Evolutionary conservation across 2,329 filamentous ascomycete genomes (phyloP).

Genomic region (Westerdykella sp.): DNA sequence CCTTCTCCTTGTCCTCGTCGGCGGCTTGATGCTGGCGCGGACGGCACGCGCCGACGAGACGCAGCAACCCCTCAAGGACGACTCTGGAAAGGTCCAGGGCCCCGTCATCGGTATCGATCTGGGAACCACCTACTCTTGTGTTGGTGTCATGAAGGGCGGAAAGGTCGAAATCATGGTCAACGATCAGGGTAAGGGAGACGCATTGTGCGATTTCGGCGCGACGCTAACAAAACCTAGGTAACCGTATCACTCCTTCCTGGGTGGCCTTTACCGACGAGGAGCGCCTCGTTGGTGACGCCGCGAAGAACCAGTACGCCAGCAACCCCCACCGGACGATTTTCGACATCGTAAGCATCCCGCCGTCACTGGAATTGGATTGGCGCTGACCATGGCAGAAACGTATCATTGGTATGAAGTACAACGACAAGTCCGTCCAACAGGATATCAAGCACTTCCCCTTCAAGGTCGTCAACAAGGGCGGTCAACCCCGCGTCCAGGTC

Average conservation of each 20-base stretch:
- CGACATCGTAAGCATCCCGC: constrained; percentile 31
- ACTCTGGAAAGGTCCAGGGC: constrained; percentile 47
- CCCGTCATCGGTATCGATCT: constrained; percentile 35
- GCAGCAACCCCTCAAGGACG: constrained; percentile 59
- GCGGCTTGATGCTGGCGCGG: constrained; percentile 78
- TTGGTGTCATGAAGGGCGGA: constrained; percentile 39
- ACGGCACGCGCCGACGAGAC: constrained; percentile 66
- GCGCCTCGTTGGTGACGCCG: constrained; percentile 89
- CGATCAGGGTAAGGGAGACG: constrained; percentile 34
- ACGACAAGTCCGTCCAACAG: constrained; percentile 66
- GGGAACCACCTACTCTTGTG: constrained; percentile 35
- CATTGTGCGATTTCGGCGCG: neutral
- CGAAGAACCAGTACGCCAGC: constrained; percentile 43
- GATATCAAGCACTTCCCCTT: constrained; percentile 99
- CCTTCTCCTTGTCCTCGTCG: constrained; percentile 78
- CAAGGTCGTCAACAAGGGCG: constrained; percentile 83
- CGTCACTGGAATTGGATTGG: constrained; percentile 1
- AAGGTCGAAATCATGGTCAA: constrained; percentile 42
- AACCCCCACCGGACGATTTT: constrained; percentile 47
- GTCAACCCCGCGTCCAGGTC: constrained; percentile 80
- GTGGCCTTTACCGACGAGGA: constrained; percentile 97
- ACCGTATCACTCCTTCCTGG: constrained; percentile 57
- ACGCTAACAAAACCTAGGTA: constrained; percentile 30
- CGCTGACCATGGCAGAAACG: constrained; percentile 41
- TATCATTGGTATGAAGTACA: constrained; percentile 48